Evolutionary conservation across 2,329 filamentous ascomycete genomes (phyloP), one percentile per base, ranked within the genome.

Genomic region (Aspergillus hiratsukae): DNA sequence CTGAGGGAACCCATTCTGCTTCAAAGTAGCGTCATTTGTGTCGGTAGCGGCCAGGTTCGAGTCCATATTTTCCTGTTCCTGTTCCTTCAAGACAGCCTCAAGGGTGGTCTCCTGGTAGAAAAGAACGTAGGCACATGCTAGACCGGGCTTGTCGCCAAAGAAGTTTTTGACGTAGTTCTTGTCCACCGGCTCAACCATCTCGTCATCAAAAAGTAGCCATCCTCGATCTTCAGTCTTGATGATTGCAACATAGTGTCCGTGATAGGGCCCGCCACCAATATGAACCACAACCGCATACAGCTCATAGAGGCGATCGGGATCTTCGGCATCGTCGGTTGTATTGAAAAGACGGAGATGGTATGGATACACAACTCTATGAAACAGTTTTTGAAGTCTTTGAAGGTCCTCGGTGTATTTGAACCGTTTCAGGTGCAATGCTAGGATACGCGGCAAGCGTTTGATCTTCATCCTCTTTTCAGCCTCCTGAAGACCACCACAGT

Each of bases 401-500:
- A 95, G 85, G 72, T 97, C 93, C 70, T 97, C 94, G 2, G 93
- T 97, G 71, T 97, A 99, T 76, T 97, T 97, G 80, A 99, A 99
- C 55, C 94, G 86, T 76, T 99, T 99, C 60, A 99, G 77, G 70
- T 99, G 94, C 56, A 99, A 78, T 4, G 94, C 92, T 61, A 99
- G 76, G 58, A 99, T 91, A 69, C 90, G 91, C 3, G 94, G 94
- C 69, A 97, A 77, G 53, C 90, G 85, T 78, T 99, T 97, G 65
- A 99, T 93, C 80, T 97, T 99, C 94, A 99, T 99, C 61, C 94
- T 85, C 79, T 97, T 99, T 74, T 99, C 94, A 0, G 94, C 94
- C 76, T 99, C 94, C 74, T 99, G 94, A 54, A 99, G 78, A 2
- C 94, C 94, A 53, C 94, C 94, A 65, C 94, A 99, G 66, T 92